These are phyloP conservation scores for Bjerkandera adusta DNA, from an alignment of 1,284 basidiomycete species.

Conservation along the genomic window DNA sequence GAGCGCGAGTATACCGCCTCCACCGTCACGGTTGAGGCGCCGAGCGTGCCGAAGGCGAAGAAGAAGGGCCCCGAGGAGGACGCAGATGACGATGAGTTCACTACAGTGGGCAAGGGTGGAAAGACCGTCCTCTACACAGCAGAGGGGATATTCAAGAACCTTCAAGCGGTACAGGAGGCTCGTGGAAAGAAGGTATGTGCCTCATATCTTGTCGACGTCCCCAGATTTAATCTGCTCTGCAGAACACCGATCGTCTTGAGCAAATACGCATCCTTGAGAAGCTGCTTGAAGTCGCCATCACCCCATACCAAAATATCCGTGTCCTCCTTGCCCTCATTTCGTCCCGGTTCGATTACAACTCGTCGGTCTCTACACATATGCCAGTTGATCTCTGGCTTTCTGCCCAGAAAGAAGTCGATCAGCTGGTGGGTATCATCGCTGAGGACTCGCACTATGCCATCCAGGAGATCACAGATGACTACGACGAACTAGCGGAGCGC, in stretches of 20 bases:
- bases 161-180: slow-evolving; percentile 91
- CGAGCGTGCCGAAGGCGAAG: slow-evolving; percentile 40
- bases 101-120: slow-evolving; percentile 90
- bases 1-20: slow-evolving; percentile 69
- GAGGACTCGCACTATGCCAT: slow-evolving; percentile 77
- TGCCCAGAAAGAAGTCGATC: slow-evolving; percentile 87
- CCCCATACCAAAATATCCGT: slow-evolving; percentile 91
- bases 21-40: slow-evolving; percentile 49
- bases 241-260: slow-evolving; percentile 96
- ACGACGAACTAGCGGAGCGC: slow-evolving; percentile 90
- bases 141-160: slow-evolving; percentile 91
- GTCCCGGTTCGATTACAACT: slow-evolving; percentile 96
- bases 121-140: slow-evolving; percentile 82
- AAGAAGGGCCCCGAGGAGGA: slow-evolving; percentile 36
- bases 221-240: slow-evolving; percentile 1
- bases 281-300: slow-evolving; percentile 84
- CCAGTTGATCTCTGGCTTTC: slow-evolving; percentile 90
- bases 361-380: slow-evolving; percentile 85
- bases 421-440: slow-evolving; percentile 79
- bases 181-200: slow-evolving; percentile 86
- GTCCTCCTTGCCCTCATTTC: slow-evolving; percentile 93
- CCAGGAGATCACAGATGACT: slow-evolving; percentile 87
- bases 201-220: neutral
- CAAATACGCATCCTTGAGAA: slow-evolving; percentile 91
- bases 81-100: slow-evolving; percentile 75